These are phyloP conservation scores for Phytophthora uliginosa DNA, from an alignment of 352 stramenopile genomes.

Conservation along the genomic window DNA sequence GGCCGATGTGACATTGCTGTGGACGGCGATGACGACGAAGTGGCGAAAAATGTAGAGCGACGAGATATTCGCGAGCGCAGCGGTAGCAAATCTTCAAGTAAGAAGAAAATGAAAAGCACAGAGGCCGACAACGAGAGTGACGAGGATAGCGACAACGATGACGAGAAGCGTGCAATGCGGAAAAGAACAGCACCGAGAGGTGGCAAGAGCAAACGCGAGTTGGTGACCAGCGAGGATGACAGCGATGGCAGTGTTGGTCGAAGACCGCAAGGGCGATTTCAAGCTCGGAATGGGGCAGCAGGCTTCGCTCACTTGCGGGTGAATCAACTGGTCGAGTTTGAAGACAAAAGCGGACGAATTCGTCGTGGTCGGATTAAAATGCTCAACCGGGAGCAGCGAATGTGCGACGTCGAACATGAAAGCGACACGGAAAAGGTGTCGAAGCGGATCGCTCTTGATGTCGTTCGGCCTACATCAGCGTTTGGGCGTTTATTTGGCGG, in stretches of 20 bases:
- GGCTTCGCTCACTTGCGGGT: slow-evolving; percentile 43
- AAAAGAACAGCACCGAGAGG: slow-evolving; percentile 41
- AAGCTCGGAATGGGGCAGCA: slow-evolving; percentile 7
- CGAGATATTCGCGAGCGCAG: slow-evolving; percentile 35
- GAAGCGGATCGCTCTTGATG: slow-evolving; percentile 51
- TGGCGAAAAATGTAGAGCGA: slow-evolving; percentile 42
- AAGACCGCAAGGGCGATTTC: slow-evolving; percentile 13
- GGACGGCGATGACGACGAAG: slow-evolving; percentile 49
- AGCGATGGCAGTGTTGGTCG: slow-evolving; percentile 21
- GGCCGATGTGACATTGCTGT: slow-evolving; percentile 58
- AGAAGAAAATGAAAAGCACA: slow-evolving; percentile 22
- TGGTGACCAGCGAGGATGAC: slow-evolving; percentile 50
- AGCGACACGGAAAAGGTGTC: slow-evolving; percentile 59
- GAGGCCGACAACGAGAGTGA: slow-evolving; percentile 24
- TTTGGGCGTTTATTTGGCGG: slow-evolving; percentile 49
- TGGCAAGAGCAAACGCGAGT: slow-evolving; percentile 41
- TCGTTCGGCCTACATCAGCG: slow-evolving; percentile 40
- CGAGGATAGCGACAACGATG: slow-evolving; percentile 23
- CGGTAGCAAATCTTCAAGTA: slow-evolving; percentile 15
- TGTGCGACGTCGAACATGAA: slow-evolving; percentile 74
- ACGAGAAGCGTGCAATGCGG: slow-evolving; percentile 31
- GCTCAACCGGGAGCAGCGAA: slow-evolving; percentile 49
- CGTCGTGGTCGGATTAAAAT: slow-evolving; percentile 59
- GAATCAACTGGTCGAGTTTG: slow-evolving; percentile 69
- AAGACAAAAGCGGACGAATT: slow-evolving; percentile 52